These are phyloP conservation scores for Taphrina deformans DNA, from an alignment of 1,139 yeast species.

Conservation along the genomic window DNA sequence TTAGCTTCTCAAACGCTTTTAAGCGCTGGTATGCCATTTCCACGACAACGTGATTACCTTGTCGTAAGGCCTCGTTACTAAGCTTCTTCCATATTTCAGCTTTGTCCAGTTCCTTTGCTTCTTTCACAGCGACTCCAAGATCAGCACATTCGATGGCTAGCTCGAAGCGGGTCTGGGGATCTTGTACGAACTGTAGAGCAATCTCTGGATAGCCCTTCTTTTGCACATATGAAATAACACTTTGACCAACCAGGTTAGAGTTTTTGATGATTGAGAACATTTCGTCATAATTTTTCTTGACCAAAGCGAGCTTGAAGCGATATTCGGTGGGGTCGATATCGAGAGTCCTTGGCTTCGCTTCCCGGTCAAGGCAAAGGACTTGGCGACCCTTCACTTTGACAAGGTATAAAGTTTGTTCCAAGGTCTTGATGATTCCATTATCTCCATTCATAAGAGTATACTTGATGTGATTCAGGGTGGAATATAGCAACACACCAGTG, in stretches of 20 bases:
- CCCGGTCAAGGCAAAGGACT: constrained; percentile 79
- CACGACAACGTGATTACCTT: constrained; percentile 82
- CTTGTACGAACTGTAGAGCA: constrained; percentile 94
- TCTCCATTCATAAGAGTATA: constrained; percentile 93
- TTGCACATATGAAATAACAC: constrained; percentile 90
- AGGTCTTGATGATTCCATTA: constrained; percentile 86
- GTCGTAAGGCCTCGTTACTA: constrained; percentile 81
- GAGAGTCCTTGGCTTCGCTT: constrained; percentile 76
- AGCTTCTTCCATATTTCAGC: constrained; percentile 75
- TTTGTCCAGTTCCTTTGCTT: constrained; percentile 75
- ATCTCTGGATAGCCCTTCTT: constrained; percentile 92
- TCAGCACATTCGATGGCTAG: constrained; percentile 93
- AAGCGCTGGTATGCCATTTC: constrained; percentile 89
- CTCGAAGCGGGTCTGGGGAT: constrained; percentile 93
- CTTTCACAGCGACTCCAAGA: constrained; percentile 79
- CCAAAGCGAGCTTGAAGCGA: constrained; percentile 89
- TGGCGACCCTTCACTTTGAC: constrained; percentile 67
- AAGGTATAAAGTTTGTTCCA: constrained; percentile 86
- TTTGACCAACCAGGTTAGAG: constrained; percentile 94
- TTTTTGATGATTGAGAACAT: constrained; percentile 84
- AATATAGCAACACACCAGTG: constrained; percentile 82
- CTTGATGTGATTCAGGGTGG: constrained; percentile 93
- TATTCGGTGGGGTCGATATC: constrained; percentile 94
- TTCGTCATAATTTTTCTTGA: constrained; percentile 85
- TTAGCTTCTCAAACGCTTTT: constrained; percentile 80